Evolutionary conservation across 306 rosid genomes (phyloP), one percentile per base, ranked within the genome.

Genomic region (Luffa acutangula): DNA sequence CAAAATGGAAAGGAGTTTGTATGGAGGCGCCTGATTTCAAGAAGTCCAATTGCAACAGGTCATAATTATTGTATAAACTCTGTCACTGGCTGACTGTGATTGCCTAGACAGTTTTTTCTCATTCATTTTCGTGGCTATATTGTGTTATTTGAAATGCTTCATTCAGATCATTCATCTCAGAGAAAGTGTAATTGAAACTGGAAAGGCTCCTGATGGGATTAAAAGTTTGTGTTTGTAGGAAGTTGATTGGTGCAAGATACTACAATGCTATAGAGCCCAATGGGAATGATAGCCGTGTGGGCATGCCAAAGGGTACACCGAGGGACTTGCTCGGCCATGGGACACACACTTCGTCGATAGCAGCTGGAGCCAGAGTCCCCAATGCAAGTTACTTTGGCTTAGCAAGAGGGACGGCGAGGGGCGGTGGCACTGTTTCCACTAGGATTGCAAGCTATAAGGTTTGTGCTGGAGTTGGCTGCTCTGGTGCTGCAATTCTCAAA

Each of bases 181-280:
- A 31, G 43, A 25, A 14, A 73, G 14, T 31, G 43, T 73, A 25
- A 60, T 31, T 39, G 39, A 46, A 20, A 1, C n/a, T 49, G 10
- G 41, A 6, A 11, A 12, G n/a, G 10, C 11, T 45, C 52, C 76
- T 43, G 56, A 70, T 70, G 17, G 37, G 34, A 48, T 13, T 70
- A 72, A 12, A 13, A 5, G 20, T 52, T 48, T 70, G 42, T 48
- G 18, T 76, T 59, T 81, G 64, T 75, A 95, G 98, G 82, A 95
- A 95, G 85, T 78, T 95, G 90, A 90, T 95, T 79, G 98, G 98
- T 49, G 98, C 98, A 83, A 92, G 97, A 84, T 95, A 84, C 92
- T 95, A 92, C 54, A 85, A 84, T 41, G 53, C 43, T 34, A 76
- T 76, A 66, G 48, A 41, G 48, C 72, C 77, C 18, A 65, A 58